These are phyloP conservation scores for Orbilia quercus DNA, from an alignment of 2,329 filamentous ascomycete genomes.

Conservation along the genomic window DNA sequence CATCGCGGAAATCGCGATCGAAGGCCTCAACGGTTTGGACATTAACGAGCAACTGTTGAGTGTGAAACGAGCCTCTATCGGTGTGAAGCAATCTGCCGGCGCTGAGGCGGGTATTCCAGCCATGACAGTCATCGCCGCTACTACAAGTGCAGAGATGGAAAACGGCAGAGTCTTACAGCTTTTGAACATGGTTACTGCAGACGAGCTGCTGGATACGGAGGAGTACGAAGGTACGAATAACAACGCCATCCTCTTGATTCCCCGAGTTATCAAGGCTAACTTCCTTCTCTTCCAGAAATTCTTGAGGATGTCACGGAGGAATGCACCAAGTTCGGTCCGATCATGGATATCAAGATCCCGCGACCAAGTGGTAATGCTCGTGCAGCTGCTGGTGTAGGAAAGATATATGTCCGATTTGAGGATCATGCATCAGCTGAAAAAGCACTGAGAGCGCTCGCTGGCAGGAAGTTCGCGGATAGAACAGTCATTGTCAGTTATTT, in stretches of 20 bases:
- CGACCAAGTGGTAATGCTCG: slow-evolving; percentile 84
- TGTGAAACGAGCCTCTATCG: slow-evolving; percentile 89
- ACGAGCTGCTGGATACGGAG: slow-evolving; percentile 91
- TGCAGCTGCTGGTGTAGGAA: slow-evolving; percentile 89
- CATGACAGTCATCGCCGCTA: slow-evolving; percentile 96
- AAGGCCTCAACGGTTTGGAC: slow-evolving; percentile 92
- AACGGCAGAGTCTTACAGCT: slow-evolving; percentile 87
- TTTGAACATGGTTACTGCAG: slow-evolving; percentile 97
- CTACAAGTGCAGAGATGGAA: slow-evolving; percentile 80
- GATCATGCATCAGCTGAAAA: slow-evolving; percentile 80
- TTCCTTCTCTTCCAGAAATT: slow-evolving; percentile 76
- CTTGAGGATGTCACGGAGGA: slow-evolving; percentile 93
- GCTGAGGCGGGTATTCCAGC: slow-evolving; percentile 96
- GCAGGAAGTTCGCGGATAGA: slow-evolving; percentile 93
- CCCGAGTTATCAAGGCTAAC: slow-evolving; percentile 9
- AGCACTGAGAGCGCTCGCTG: slow-evolving; percentile 88
- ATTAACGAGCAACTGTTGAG: slow-evolving; percentile 87
- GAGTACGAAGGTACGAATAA: slow-evolving; percentile 84
- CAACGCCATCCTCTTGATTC: not conserved
- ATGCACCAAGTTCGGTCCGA: slow-evolving; percentile 86
- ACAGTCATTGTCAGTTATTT: slow-evolving; percentile 98
- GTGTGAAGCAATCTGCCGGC: slow-evolving; percentile 89
- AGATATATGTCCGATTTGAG: slow-evolving; percentile 97
- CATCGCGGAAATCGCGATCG: slow-evolving; percentile 83
- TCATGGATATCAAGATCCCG: slow-evolving; percentile 92